A percentile compares a stretch with the other conserved stretches of the same genome.
phyloP scores from a whole-genome alignment of 768 basidiomycete genomes.

The Nidularia pulvinata region DNA sequence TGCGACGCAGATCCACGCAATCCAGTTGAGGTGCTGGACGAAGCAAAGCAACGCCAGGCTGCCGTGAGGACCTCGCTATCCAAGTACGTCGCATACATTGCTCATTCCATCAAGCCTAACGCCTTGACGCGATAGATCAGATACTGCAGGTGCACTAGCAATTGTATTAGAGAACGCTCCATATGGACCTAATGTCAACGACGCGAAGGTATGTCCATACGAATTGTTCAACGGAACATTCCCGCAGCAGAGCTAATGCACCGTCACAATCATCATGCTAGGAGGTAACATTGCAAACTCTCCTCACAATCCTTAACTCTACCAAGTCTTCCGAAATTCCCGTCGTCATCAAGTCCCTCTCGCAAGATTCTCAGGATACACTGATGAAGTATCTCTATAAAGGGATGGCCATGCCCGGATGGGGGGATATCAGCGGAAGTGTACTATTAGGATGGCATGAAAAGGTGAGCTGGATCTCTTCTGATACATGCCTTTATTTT shows the following conservation, averaged over 20 bases:
- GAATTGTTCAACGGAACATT: not conserved
- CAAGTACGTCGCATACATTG: slow-evolving; percentile 49
- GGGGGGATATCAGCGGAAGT: slow-evolving; percentile 60
- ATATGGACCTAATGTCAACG: slow-evolving; percentile 86
- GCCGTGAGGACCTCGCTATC: slow-evolving; percentile 74
- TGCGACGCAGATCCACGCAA: slow-evolving; percentile 85
- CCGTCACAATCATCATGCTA: slow-evolving; percentile 23
- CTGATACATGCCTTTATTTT: not conserved
- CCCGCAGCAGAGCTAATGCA: not conserved
- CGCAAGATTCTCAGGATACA: slow-evolving; percentile 79
- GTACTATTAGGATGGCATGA: slow-evolving; percentile 92
- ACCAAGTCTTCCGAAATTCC: slow-evolving; percentile 90
- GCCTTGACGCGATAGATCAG: slow-evolving; percentile 49
- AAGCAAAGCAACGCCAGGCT: slow-evolving; percentile 73
- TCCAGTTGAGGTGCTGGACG: slow-evolving; percentile 69
- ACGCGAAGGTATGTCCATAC: slow-evolving; percentile 75
- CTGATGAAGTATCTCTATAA: slow-evolving; percentile 99
- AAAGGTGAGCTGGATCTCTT: slow-evolving; percentile 59
- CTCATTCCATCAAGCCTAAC: not conserved
- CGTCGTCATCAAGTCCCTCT: slow-evolving; percentile 67
- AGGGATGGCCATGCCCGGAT: slow-evolving; percentile 78
- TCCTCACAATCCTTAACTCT: slow-evolving; percentile 91
- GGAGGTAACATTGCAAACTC: slow-evolving; percentile 77
- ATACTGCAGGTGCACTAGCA: slow-evolving; percentile 71
- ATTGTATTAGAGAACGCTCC: slow-evolving; percentile 78